Evolutionary conservation across 768 basidiomycete species (phyloP).

Genomic region (Boletus sp.): DNA sequence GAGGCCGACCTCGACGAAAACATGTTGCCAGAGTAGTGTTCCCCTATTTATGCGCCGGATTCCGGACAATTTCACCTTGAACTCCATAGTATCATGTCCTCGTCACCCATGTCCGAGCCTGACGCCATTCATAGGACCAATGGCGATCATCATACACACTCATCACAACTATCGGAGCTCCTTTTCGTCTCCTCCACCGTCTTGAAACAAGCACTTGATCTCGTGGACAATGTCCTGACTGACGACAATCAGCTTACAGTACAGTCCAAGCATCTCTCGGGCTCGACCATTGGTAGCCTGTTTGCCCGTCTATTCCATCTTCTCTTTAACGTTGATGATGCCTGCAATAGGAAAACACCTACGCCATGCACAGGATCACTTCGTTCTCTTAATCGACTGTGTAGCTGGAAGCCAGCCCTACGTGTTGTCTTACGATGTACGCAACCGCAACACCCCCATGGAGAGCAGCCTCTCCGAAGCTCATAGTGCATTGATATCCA

Average conservation of each 20-base stretch:
- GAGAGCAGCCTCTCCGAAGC: slow-evolving; percentile 66
- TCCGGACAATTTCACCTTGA: neutral
- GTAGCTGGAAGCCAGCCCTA: slow-evolving; percentile 46
- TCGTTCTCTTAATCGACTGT: slow-evolving; percentile 61
- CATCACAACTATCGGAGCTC: slow-evolving; percentile 49
- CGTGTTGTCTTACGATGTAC: slow-evolving; percentile 71
- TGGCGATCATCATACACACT: neutral
- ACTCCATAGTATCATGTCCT: slow-evolving; percentile 2
- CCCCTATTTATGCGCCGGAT: slow-evolving; percentile 14
- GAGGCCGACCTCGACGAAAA: slow-evolving; percentile 23
- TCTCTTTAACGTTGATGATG: neutral
- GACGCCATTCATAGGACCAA: slow-evolving; percentile 10
- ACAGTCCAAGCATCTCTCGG: slow-evolving; percentile 75
- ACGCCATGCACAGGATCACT: slow-evolving; percentile 84
- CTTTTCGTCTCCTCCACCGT: slow-evolving; percentile 66
- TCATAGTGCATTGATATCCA: slow-evolving; percentile 50
- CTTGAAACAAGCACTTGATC: slow-evolving; percentile 69
- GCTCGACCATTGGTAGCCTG: slow-evolving; percentile 76
- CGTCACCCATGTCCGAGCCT: slow-evolving; percentile 23
- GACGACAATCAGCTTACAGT: slow-evolving; percentile 68
- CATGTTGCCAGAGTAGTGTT: slow-evolving; percentile 14
- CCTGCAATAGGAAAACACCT: slow-evolving; percentile 72
- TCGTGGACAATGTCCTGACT: slow-evolving; percentile 63
- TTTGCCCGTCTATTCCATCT: neutral
- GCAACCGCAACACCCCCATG: slow-evolving; percentile 81